Conservation (phyloP, 352 stramenopile species). For the Blastocystis sp. region DNA sequence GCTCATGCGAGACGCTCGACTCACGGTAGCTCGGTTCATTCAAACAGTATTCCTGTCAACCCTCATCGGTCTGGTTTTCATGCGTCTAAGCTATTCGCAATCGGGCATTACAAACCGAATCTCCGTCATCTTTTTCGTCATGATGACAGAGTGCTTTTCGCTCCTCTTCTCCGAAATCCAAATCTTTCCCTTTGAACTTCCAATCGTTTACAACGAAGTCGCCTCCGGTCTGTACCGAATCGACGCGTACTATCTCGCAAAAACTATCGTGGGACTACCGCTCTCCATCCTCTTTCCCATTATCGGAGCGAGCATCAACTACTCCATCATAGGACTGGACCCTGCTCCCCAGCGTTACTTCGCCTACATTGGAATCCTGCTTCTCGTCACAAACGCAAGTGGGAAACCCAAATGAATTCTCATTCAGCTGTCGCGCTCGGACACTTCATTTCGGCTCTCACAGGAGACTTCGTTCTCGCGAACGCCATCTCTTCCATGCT, state of each 20-base stretch:
- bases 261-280: slow-evolving; percentile 33
- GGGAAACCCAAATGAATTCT: neutral
- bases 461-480: slow-evolving; percentile 22
- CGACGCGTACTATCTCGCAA: slow-evolving; percentile 51
- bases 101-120: slow-evolving; percentile 49
- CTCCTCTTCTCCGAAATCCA: slow-evolving; percentile 52
- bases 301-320: slow-evolving; percentile 19
- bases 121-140: slow-evolving; percentile 48
- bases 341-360: neutral
- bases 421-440: slow-evolving; percentile 14
- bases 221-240: slow-evolving; percentile 49
- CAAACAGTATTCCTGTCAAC: slow-evolving; percentile 40
- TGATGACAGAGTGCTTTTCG: slow-evolving; percentile 51
- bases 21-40: slow-evolving; percentile 33
- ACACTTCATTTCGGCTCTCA: slow-evolving; percentile 48
- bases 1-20: neutral
- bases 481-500: slow-evolving; percentile 30
- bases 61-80: slow-evolving; percentile 44
- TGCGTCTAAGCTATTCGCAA: neutral
- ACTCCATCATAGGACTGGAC: slow-evolving; percentile 52
- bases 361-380: slow-evolving; percentile 37
- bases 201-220: slow-evolving; percentile 50
- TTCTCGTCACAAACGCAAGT: slow-evolving; percentile 52
- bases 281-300: slow-evolving; percentile 40
- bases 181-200: slow-evolving; percentile 45